Conservation (phyloP, 345 rosid species). For the Zanthoxylum bungeanum region DNA sequence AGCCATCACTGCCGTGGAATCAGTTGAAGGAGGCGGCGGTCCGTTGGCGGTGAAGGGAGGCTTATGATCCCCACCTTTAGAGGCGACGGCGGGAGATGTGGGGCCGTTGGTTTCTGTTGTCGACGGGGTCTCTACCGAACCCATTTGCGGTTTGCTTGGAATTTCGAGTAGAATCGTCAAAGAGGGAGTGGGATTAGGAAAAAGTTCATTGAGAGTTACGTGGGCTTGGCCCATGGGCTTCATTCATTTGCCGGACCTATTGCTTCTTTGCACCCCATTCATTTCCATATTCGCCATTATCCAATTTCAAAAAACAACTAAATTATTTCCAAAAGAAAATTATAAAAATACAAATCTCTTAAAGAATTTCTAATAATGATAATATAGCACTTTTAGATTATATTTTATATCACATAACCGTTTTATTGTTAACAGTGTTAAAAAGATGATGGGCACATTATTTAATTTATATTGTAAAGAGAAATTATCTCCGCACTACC, state of each 20-base stretch:
- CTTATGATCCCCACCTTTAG: conserved; percentile 36
- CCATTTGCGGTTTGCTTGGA: conserved; percentile 40
- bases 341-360: too few species aligned
- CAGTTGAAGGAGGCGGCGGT: conserved; percentile 18
- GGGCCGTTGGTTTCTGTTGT: conserved; percentile 44
- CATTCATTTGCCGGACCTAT: too few species aligned
- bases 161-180: conserved; percentile 9
- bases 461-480: too few species aligned
- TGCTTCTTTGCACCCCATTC: neutral
- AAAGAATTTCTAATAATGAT: too few species aligned
- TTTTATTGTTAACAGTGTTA: too few species aligned
- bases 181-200: conserved; percentile 7
- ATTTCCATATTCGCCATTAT: neutral
- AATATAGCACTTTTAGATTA: too few species aligned
- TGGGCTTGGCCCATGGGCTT: neutral
- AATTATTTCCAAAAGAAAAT: too few species aligned
- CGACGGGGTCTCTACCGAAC: conserved; percentile 57
- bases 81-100: conserved; percentile 15
- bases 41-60: conserved; percentile 22
- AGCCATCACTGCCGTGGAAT: conserved; percentile 18
- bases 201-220: neutral
- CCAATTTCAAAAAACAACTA: too few species aligned
- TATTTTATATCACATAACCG: too few species aligned
- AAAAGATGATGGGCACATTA: too few species aligned
- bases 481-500: too few species aligned